Base-by-base conservation (phyloP, 2,329 filamentous ascomycete species). In the Colletotrichum musae region DNA sequence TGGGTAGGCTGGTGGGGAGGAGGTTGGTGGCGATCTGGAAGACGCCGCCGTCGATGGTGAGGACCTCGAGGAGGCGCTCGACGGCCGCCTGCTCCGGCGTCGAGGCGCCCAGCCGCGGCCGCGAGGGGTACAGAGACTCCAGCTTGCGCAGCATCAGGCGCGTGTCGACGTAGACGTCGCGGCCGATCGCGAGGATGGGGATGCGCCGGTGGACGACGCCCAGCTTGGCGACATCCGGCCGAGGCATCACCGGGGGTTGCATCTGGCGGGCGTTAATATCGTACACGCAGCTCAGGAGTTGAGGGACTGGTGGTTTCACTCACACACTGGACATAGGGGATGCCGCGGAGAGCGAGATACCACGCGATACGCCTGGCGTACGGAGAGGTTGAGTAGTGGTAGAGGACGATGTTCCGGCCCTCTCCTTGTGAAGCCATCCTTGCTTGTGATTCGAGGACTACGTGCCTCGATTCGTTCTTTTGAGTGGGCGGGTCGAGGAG, bases 131-230 rank as follows among this genome's bases (percentile, higher is more conserved):
- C 43, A 87, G 80, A 1, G 81, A 73, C 74, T 93, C 89, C 1
- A 94, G 87, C 77, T 89, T 91, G 28, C 79, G 78, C 21, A 94
- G 78, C 73, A 94, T 93, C 24, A 93, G 85, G 3, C 90, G 88
- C 2, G 90, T 90, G 81, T 94, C 92, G 70, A 89, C 82, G 80
- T 93, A 94, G 51, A 94, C 81, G 75, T 93, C 88, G 6, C 87
- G 83, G 16, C 90, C 91, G 72, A 93, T 89, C 24, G 88, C 81
- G 58, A 94, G 79, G 58, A 94, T 75, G 1, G 92, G 92, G 65
- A 93, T 93, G 66, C 92, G 90, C 4, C 92, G 87, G 79, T 94
- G 91, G 6, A 83, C 81, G 63, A 93, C 84, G 28, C 89, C 90
- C 15, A 94, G 84, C 1, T 82, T 80, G 18, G 81, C 78, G 15